These are phyloP conservation scores for Solanum gracilifrons DNA, from an alignment of 257 asterid species.

Conservation along the genomic window DNA sequence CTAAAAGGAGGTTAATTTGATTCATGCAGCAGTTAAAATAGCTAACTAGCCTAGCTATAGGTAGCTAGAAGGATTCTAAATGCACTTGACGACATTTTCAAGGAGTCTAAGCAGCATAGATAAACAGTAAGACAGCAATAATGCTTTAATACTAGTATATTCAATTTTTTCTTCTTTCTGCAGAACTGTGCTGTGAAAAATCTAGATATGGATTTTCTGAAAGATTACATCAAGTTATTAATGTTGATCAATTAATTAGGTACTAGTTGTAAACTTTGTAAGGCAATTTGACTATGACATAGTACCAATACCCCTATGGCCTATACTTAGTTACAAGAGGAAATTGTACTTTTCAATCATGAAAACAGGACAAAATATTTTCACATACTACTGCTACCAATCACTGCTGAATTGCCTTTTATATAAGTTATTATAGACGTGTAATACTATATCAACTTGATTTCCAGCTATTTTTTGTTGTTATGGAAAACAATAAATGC, in stretches of 20 bases:
- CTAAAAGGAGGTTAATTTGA: background rate
- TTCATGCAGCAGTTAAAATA: background rate
- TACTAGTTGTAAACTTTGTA: background rate
- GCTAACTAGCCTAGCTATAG: background rate
- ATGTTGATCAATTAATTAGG: background rate
- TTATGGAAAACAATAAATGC: background rate
- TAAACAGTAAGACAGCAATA: background rate
- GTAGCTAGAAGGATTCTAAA: background rate
- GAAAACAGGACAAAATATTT: background rate
- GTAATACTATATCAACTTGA: background rate
- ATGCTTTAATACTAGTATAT: background rate
- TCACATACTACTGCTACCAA: background rate
- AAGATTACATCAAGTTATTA: background rate
- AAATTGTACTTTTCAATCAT: background rate
- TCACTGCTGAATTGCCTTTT: background rate
- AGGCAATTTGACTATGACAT: background rate
- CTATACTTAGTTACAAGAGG: background rate
- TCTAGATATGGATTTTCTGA: background rate
- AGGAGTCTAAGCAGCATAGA: background rate
- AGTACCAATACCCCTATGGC: background rate
- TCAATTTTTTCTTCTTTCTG: background rate
- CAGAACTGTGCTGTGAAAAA: background rate
- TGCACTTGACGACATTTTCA: background rate
- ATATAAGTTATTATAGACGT: background rate
- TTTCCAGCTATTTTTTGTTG: background rate